phyloP scores from a whole-genome alignment of 768 basidiomycete species.

The Pulveroboletus sp. region DNA sequence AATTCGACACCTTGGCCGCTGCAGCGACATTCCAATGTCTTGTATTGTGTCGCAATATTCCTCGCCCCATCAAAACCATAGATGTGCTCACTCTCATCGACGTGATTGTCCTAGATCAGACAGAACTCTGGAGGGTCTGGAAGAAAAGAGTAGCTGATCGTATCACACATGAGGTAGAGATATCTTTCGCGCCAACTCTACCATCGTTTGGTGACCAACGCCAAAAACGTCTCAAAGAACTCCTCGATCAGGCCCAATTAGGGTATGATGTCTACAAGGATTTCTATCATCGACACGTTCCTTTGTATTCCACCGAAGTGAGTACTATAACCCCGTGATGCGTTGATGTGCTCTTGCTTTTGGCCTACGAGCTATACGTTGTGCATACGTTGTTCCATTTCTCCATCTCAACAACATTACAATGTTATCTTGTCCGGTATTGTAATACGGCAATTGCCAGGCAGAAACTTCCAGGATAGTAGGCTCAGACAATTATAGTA shows the following conservation, averaged over 20 bases:
- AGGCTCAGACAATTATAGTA: too few species aligned
- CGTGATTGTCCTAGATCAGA: neutral
- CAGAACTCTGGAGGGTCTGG: neutral
- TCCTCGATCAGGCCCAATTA: slow-evolving; percentile 5
- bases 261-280: neutral
- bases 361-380: too few species aligned
- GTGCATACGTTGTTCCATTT: too few species aligned
- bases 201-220: neutral
- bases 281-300: neutral
- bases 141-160: too few species aligned
- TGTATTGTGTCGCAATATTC: neutral
- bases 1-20: slow-evolving; percentile 1
- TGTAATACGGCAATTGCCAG: too few species aligned
- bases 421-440: too few species aligned
- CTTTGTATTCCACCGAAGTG: too few species aligned
- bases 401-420: too few species aligned
- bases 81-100: neutral
- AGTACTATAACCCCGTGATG: too few species aligned
- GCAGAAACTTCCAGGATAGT: too few species aligned
- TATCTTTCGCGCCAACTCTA: neutral
- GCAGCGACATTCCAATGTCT: slow-evolving; percentile 8
- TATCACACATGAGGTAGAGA: neutral
- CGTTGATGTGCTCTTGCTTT: too few species aligned
- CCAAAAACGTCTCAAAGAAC: neutral
- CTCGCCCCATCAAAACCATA: slow-evolving; percentile 1